A percentile compares a stretch with the other conserved stretches of the same genome.
These are phyloP conservation scores for Hemileccinum rubropunctum DNA, from an alignment of 768 basidiomycete species.

Conservation along the genomic window DNA sequence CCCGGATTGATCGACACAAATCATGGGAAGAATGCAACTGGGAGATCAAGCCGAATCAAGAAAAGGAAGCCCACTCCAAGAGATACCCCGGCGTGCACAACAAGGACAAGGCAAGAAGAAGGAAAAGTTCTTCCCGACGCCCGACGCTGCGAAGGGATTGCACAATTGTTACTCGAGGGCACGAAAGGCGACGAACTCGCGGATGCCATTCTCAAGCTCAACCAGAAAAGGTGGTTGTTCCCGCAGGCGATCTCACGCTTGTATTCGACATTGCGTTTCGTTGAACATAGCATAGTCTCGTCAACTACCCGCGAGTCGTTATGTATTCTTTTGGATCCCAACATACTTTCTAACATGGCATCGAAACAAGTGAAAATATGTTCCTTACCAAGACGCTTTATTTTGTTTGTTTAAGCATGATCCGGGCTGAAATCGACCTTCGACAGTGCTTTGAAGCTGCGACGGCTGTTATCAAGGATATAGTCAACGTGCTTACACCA, in stretches of 20 bases:
- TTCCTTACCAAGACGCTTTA: constrained; percentile 61
- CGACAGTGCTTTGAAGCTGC: constrained; percentile 64
- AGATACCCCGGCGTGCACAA: too few species aligned
- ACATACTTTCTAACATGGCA: constrained; percentile 71
- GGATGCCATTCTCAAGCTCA: too few species aligned
- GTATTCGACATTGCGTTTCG: background rate
- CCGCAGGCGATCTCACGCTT: constrained; percentile 30
- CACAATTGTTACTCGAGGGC: too few species aligned
- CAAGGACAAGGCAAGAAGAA: too few species aligned
- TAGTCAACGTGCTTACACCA: constrained; percentile 64
- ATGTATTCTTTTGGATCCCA: constrained; percentile 89
- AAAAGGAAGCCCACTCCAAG: too few species aligned
- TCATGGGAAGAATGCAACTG: too few species aligned
- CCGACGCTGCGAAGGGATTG: too few species aligned
- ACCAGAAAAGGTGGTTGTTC: too few species aligned
- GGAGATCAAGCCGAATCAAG: too few species aligned
- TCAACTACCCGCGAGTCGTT: constrained; percentile 74
- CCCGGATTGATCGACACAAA: too few species aligned
- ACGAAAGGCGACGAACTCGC: too few species aligned
- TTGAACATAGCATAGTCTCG: constrained; percentile 46
- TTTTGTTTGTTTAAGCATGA: background rate
- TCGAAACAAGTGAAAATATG: constrained; percentile 57
- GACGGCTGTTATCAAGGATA: constrained; percentile 58
- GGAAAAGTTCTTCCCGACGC: too few species aligned
- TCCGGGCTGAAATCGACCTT: background rate